Conservation (phyloP, 306 rosid genomes). For the Prinsepia uniflora region DNA sequence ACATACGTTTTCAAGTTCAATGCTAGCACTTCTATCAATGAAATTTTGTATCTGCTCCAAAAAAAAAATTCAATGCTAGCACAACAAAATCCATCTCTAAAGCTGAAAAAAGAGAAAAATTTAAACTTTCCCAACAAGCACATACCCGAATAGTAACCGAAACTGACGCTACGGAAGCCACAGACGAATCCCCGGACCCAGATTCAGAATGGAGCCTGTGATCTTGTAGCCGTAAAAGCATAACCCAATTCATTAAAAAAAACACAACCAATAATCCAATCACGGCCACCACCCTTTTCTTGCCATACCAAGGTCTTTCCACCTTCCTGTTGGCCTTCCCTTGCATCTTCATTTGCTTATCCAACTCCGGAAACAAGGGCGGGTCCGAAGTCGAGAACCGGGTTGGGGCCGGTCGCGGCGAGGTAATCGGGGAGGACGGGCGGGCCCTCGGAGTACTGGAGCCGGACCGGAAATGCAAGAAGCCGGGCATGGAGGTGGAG, state of each 20-base stretch:
- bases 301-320: conserved; percentile 47
- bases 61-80: background rate
- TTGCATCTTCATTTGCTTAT: conserved; percentile 18
- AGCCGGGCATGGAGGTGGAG: conserved; percentile 24
- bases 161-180: conserved; percentile 12
- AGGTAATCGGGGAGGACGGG: conserved; percentile 51
- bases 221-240: conserved; percentile 62
- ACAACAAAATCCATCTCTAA: background rate
- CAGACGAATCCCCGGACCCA: conserved; percentile 31
- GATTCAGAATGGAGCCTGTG: conserved; percentile 24
- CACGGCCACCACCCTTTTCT: conserved; percentile 48
- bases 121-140: background rate
- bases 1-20: background rate
- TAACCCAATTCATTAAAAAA: conserved; percentile 61
- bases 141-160: conserved; percentile 45
- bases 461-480: conserved; percentile 37
- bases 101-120: background rate
- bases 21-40: no score
- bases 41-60: no score
- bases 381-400: conserved; percentile 51
- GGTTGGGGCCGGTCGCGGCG: conserved; percentile 50
- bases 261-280: conserved; percentile 46
- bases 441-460: conserved; percentile 44
- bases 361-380: conserved; percentile 27
- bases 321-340: conserved; percentile 34